Percentiles rank a stretch among this genome's conserved stretches.
Evolutionary conservation across 1,284 basidiomycete species (phyloP).

Genomic region (Microbotryum lychnidis-dioicae): DNA sequence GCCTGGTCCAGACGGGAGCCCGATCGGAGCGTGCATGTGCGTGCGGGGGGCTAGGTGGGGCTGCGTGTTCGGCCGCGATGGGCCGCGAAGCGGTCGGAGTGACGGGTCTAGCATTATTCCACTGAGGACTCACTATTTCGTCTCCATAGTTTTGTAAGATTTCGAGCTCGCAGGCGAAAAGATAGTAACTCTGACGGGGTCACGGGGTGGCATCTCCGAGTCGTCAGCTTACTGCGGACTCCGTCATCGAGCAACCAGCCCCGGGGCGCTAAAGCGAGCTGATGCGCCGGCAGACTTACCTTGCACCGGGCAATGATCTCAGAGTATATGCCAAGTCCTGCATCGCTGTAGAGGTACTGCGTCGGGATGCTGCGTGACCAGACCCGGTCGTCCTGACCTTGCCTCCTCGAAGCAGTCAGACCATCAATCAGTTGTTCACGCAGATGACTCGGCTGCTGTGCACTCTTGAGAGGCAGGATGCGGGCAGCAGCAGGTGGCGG

Average conservation of each 20-base stretch:
- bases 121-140: constrained; percentile 41
- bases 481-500: too few relatives aligned
- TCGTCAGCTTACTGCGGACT: neutral
- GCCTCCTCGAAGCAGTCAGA: neutral
- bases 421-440: constrained; percentile 6
- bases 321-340: constrained; percentile 33
- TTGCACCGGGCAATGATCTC: constrained; percentile 28
- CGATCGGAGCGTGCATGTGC: too few relatives aligned
- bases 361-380: constrained; percentile 16
- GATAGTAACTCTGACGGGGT: constrained; percentile 63
- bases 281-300: constrained; percentile 1
- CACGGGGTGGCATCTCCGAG: neutral
- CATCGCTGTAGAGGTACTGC: constrained; percentile 20
- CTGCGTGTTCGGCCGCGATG: too few relatives aligned
- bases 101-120: too few relatives aligned
- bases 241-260: neutral
- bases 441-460: neutral
- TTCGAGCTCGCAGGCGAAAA: constrained; percentile 55
- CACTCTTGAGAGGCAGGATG: too few relatives aligned
- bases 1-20: too few relatives aligned
- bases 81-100: too few relatives aligned
- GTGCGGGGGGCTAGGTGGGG: too few relatives aligned
- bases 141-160: constrained; percentile 45
- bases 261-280: neutral
- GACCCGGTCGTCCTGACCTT: too few relatives aligned